Base-by-base conservation (phyloP, 2,329 filamentous ascomycete species). In the Hirsutella thompsonii region DNA sequence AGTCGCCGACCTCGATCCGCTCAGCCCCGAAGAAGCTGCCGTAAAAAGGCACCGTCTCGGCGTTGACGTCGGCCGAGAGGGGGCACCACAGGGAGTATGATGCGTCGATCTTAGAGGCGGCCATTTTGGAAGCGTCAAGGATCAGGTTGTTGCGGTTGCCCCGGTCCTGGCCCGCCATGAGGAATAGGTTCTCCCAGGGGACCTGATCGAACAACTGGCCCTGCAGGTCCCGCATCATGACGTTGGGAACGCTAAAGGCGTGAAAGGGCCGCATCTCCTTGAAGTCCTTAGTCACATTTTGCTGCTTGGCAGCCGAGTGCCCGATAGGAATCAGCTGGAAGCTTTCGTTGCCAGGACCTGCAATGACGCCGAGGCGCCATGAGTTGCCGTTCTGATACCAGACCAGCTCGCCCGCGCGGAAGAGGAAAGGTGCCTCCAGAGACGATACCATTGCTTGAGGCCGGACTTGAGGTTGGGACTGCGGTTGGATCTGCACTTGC, bases 1-100 rank as follows among this genome's bases (percentile, higher is more conserved):
- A 60, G 40, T 73, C 69, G 26, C 61, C 63, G 5, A 68, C 50
- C 44, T 66, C 61, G 35, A 73, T 56, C 36, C 69, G 65, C 48
- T 73, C 69, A 6, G 68, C 67, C 28, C 69, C 69, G 10, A 73
- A 59, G 51, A 72, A 73, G 32, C 68, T 61, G 20, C 69, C 69
- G 38, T 64, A 65, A 47, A 66, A 71, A 9, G 55, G 49, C 2
- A 55, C 49, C 4, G 54, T 60, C 41, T 62, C 58, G 10, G 52
- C 51, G 18, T 54, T 56, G 34, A 47, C 42, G 32, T 55, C 58
- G 30, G 55, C 55, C 3, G 46, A 51, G 14, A 58, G 53, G 18
- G 52, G 57, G 13, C 57, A 67, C 55, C 70, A 72, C n/a, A 69
- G 56, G 0, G 68, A 71, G 51, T 62, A 70, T 2, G 66, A 68